These are phyloP conservation scores for Tephrocybe sp. DNA, from an alignment of 768 basidiomycete genomes.

Conservation along the genomic window DNA sequence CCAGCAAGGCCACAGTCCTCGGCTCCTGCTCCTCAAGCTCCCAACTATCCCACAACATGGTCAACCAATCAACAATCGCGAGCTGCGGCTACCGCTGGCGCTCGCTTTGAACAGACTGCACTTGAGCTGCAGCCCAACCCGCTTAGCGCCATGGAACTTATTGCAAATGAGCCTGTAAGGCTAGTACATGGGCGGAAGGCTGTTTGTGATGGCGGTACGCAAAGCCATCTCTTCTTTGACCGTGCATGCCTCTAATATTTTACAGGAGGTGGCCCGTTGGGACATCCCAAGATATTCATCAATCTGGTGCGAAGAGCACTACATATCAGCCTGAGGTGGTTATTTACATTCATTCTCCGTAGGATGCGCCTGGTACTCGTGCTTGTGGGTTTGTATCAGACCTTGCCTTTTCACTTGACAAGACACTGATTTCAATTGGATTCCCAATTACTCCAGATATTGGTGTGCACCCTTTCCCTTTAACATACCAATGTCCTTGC, in stretches of 20 bases:
- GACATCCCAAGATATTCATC: conserved; percentile 96
- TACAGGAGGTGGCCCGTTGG: conserved; percentile 88
- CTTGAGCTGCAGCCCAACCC: conserved; percentile 89
- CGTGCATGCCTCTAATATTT: not conserved
- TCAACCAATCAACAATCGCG: conserved; percentile 79
- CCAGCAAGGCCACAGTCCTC: conserved; percentile 29
- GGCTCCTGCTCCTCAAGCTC: conserved; percentile 62
- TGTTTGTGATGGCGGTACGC: conserved; percentile 93
- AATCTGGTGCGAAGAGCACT: conserved; percentile 67
- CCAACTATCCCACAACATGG: conserved; percentile 85
- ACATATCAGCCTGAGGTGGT: not conserved
- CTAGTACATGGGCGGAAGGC: conserved; percentile 83
- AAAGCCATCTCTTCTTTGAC: not conserved
- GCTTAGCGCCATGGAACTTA: conserved; percentile 87
- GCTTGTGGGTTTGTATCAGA: conserved; percentile 80
- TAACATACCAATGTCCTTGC: not conserved
- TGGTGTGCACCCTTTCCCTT: conserved; percentile 29
- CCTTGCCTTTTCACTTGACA: not conserved
- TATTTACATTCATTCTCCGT: conserved; percentile 7
- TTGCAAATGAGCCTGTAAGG: conserved; percentile 82
- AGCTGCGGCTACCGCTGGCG: conserved; percentile 54
- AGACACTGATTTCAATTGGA: conserved; percentile 20
- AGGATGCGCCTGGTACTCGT: conserved; percentile 89
- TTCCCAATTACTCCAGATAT: conserved; percentile 26
- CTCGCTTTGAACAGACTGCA: conserved; percentile 91